phyloP scores from a whole-genome alignment of 106 monocot species.

The Allium fistulosum region DNA sequence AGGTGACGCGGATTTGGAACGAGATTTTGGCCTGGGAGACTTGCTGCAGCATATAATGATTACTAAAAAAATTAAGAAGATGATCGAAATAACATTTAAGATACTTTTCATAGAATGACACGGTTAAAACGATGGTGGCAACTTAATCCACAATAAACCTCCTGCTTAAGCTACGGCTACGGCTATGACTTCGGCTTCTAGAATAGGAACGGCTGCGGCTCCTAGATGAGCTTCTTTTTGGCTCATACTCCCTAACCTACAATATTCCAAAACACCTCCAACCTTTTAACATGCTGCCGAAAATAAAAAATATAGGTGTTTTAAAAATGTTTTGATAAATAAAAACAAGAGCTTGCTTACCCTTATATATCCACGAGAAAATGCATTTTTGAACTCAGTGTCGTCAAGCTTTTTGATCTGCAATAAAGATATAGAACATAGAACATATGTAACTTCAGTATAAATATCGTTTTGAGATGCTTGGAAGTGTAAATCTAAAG shows the following conservation, averaged over 20 bases:
- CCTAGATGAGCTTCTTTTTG: conserved; percentile 13
- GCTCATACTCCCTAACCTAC: conserved; percentile 10
- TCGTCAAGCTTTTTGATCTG: conserved; percentile 93
- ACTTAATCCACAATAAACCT: conserved; percentile 1
- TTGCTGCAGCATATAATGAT: conserved; percentile 1
- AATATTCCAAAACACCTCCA: not conserved
- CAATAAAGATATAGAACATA: not conserved
- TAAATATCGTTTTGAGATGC: not conserved
- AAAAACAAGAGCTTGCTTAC: conserved; percentile 15
- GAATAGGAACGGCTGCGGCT: conserved; percentile 8
- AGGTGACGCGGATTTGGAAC: conserved; percentile 4
- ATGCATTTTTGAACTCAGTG: conserved; percentile 82
- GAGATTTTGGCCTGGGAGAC: conserved; percentile 4
- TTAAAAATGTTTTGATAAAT: not conserved
- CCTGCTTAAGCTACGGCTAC: conserved; percentile 5
- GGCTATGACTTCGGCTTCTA: conserved; percentile 8
- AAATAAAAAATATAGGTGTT: not conserved
- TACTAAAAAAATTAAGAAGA: not conserved
- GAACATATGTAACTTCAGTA: not conserved
- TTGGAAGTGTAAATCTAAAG: too few relatives aligned
- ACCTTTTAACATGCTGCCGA: not conserved
- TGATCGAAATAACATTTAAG: too few relatives aligned
- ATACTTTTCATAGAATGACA: too few relatives aligned
- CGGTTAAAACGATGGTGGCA: not conserved
- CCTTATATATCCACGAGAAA: conserved; percentile 59